These are phyloP conservation scores for Curvularia eragrostidis DNA, from an alignment of 2,329 filamentous ascomycete species.

Conservation along the genomic window DNA sequence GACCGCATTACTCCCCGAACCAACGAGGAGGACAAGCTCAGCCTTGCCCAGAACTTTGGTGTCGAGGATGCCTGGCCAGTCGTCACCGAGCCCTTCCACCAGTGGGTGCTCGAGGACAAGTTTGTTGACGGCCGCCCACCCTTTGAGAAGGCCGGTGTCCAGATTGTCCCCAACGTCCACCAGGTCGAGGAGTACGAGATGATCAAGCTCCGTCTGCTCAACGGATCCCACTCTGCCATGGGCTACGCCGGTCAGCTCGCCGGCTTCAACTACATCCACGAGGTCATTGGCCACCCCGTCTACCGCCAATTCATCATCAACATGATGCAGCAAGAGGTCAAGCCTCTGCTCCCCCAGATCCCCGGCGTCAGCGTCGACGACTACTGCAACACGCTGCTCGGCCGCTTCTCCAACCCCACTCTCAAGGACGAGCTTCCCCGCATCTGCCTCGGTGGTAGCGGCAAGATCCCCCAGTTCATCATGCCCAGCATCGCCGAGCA, in stretches of 20 bases:
- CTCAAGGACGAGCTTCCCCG: slow-evolving; percentile 40
- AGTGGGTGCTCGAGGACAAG: slow-evolving; percentile 42
- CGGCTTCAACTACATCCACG: slow-evolving; percentile 39
- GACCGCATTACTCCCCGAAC: slow-evolving; percentile 41
- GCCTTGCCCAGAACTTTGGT: slow-evolving; percentile 32
- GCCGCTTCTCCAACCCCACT: slow-evolving; percentile 38
- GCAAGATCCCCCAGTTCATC: slow-evolving; percentile 42
- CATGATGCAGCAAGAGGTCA: slow-evolving; percentile 42
- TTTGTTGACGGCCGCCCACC: slow-evolving; percentile 37
- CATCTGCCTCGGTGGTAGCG: slow-evolving; percentile 40
- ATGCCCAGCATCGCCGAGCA: slow-evolving; percentile 41
- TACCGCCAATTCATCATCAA: slow-evolving; percentile 37
- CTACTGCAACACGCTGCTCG: slow-evolving; percentile 36
- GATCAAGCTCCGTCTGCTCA: slow-evolving; percentile 39
- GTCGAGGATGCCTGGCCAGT: slow-evolving; percentile 38
- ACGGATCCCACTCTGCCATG: slow-evolving; percentile 39
- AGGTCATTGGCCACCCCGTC: slow-evolving; percentile 34
- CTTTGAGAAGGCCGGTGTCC: slow-evolving; percentile 41
- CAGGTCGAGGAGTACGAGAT: slow-evolving; percentile 40
- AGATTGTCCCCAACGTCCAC: slow-evolving; percentile 36
- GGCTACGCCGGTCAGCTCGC: slow-evolving; percentile 36
- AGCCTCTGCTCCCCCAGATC: slow-evolving; percentile 37
- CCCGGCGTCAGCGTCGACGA: slow-evolving; percentile 37
- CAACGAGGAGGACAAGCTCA: slow-evolving; percentile 30
- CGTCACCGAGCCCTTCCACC: slow-evolving; percentile 39